Conservation (phyloP, 108 stramenopile genomes). For the Schizochytrium sp. region DNA sequence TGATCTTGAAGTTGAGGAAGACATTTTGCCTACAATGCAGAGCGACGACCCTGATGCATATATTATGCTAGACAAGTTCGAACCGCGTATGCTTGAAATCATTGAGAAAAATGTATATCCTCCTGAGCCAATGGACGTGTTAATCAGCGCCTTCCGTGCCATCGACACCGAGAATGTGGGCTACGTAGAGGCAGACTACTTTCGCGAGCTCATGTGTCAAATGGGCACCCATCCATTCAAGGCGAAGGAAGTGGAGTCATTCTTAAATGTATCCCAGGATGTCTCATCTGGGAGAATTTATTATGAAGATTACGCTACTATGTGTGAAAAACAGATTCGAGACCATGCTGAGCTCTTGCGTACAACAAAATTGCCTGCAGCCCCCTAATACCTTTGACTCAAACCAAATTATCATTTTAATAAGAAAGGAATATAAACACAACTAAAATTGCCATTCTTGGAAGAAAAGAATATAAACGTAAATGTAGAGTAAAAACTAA, state of each 20-base stretch:
- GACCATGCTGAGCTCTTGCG: neutral
- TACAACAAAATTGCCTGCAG: too few relatives aligned
- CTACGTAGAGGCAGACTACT: constrained; percentile 41
- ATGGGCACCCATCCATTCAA: constrained; percentile 30
- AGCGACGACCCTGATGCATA: constrained; percentile 60
- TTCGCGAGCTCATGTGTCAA: constrained; percentile 25
- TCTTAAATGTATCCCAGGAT: constrained; percentile 30
- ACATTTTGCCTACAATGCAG: constrained; percentile 49
- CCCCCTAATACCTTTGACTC: too few relatives aligned
- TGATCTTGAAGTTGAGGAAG: neutral
- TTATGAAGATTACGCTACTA: constrained; percentile 41
- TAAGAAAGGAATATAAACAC: too few relatives aligned
- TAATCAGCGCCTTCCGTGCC: constrained; percentile 9
- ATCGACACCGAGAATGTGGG: constrained; percentile 2
- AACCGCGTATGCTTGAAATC: constrained; percentile 51
- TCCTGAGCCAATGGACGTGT: neutral
- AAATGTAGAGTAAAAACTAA: neutral
- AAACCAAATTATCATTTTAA: too few relatives aligned
- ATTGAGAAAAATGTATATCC: constrained; percentile 29
- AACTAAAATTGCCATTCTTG: too few relatives aligned
- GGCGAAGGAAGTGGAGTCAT: constrained; percentile 39
- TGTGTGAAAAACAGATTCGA: neutral
- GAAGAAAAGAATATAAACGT: neutral
- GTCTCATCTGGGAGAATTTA: constrained; percentile 40
- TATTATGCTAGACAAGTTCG: constrained; percentile 51